Evolutionary conservation across 768 basidiomycete genomes (phyloP), one percentile per base, ranked within the genome.

Genomic region (Kwoniella sp.): DNA sequence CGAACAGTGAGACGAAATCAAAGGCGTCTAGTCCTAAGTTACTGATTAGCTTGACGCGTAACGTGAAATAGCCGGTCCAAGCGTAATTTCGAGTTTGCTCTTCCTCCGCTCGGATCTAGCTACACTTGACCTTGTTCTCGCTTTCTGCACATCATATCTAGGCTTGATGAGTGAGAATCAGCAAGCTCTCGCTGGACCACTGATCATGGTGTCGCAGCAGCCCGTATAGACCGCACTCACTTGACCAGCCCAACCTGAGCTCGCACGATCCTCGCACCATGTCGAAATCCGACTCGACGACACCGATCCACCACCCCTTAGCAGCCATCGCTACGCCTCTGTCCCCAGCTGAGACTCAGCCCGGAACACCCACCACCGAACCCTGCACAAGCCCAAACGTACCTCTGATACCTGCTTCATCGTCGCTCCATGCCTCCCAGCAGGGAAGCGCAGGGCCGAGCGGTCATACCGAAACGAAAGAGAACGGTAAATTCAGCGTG

Each of bases 401-500:
- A 26, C 50, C 22, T 4, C 50, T 23, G 2, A 51, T 51, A 4
- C 50, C 5, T 51, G 47, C n/a, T n/a, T n/a, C n/a, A n/a, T n/a
- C n/a, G n/a, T n/a, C n/a, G n/a, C n/a, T n/a, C n/a, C n/a, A n/a
- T n/a, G n/a, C n/a, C n/a, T n/a, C n/a, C n/a, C n/a, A n/a, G n/a
- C n/a, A n/a, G n/a, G n/a, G n/a, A n/a, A n/a, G n/a, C 20, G 47
- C 47, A 17, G 7, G 47, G n/a, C n/a, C 20, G 20, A 20, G 17
- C 47, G 20, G 11, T 11, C 50, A 51, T 25, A 2, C 23, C 15
- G 50, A 25, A 9, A 23, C 26, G 22, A 51, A 25, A 20, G 47
- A 48, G 23, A 26, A 25, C 23, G 26, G 50, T 4, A 25, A 23
- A 26, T 61, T 61, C 48, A 63, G 62, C 25, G 62, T 63, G 38